Base-by-base conservation (phyloP, 176 grass and related monocot species). In the Zoysia japonica region DNA sequence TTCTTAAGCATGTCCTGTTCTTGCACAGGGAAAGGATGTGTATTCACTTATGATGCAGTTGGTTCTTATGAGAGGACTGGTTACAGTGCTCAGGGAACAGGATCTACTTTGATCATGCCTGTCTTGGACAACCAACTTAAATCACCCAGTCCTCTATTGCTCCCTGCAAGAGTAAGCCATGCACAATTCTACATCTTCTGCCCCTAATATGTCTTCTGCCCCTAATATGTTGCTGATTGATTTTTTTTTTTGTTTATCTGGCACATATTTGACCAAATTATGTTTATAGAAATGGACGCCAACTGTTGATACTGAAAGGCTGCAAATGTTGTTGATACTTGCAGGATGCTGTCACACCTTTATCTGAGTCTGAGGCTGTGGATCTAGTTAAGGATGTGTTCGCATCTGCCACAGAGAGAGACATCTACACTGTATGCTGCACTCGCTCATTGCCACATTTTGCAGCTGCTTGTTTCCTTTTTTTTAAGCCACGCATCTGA, bases 311-410 rank as follows among this genome's bases (percentile, higher is more conserved):
- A 28, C 28, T 1, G 7, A 39, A 55, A 55, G 28, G 28, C 28
- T 28, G 28, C 28, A 28, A 28, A 28, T 28, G 28, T 28, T 76
- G 15, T 45, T 45, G 19, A 70, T 88, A 14, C 70, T 7, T 82
- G 82, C 75, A 99, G 96, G 96, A 99, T 85, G 88, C 92, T 10
- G 96, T 99, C 37, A 99, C 96, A 6, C 96, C 96, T 37, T 78
- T 99, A 46, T 99, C 88, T 0, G 92, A 99, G 62, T 75, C 82
- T 5, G 96, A 99, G 61, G 96, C 96, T 8, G 72, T 93, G 5
- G 92, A 99, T 76, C 88, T 99, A 56, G 96, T 99, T 9, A 99
- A 99, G 84, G 96, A 99, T 82, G 96, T 95, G 50, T 99, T 99
- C 47, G 96, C 96, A 82, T 99, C 96, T 1, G 96, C 96, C 54